Evolutionary conservation across 192 early-diverging fungal genomes (phyloP).

Genomic region (Helicostylum pulchrum): DNA sequence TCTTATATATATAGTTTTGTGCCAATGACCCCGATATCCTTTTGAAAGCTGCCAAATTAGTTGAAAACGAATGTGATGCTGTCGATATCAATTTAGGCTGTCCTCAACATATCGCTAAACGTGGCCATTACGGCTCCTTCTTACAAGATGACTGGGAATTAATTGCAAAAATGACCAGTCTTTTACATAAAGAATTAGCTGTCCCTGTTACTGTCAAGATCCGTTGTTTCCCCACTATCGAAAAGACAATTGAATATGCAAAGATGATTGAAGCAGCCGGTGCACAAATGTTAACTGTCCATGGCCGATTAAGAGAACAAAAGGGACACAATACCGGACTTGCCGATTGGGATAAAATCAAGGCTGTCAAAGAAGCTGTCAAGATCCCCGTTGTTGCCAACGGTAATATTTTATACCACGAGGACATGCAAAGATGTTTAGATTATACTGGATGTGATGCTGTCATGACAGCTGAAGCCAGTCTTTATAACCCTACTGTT

Average conservation of each 20-base stretch:
- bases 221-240: slow-evolving; percentile 82
- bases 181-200: slow-evolving; percentile 72
- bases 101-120: slow-evolving; percentile 90
- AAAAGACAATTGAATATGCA: slow-evolving; percentile 90
- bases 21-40: slow-evolving; percentile 90
- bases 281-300: slow-evolving; percentile 88
- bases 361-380: slow-evolving; percentile 75
- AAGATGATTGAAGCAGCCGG: slow-evolving; percentile 95
- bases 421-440: slow-evolving; percentile 84
- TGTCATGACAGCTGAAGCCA: slow-evolving; percentile 91
- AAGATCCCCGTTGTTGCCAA: slow-evolving; percentile 94
- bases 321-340: slow-evolving; percentile 96
- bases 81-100: slow-evolving; percentile 97
- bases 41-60: slow-evolving; percentile 75
- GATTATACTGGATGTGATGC: slow-evolving; percentile 86
- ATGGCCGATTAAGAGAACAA: slow-evolving; percentile 93
- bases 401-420: slow-evolving; percentile 93
- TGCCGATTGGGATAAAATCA: slow-evolving; percentile 95
- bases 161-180: slow-evolving; percentile 63
- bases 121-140: slow-evolving; percentile 91
- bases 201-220: slow-evolving; percentile 98
- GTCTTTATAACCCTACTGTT: slow-evolving; percentile 85
- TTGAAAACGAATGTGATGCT: slow-evolving; percentile 84
- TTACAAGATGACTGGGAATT: slow-evolving; percentile 94
- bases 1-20: slow-evolving; percentile 71